These are phyloP conservation scores for Metschnikowia borealis DNA, from an alignment of 805 yeast species.

Conservation along the genomic window DNA sequence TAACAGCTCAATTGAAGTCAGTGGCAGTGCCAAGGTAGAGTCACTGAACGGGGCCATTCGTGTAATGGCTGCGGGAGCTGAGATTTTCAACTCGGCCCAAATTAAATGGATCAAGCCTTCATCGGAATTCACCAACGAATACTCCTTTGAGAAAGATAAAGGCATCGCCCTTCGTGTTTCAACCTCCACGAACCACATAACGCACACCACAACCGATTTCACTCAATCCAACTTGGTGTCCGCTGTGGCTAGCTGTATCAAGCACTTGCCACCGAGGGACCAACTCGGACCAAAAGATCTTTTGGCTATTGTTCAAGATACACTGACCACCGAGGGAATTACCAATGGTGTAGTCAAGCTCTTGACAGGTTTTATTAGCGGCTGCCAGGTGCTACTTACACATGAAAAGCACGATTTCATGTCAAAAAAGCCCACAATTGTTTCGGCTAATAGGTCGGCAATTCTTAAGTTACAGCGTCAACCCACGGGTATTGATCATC, in stretches of 20 bases:
- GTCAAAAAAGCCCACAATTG: slow-evolving; percentile 10
- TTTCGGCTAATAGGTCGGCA: slow-evolving; percentile 11
- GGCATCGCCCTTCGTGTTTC: slow-evolving; percentile 33
- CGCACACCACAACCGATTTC: slow-evolving; percentile 25
- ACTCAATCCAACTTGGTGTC: slow-evolving; percentile 53
- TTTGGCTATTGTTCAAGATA: slow-evolving; percentile 20
- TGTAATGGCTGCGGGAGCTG: background rate
- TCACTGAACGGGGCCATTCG: background rate
- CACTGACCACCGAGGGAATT: slow-evolving; percentile 20
- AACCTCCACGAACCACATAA: slow-evolving; percentile 14
- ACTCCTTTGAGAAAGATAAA: slow-evolving; percentile 30
- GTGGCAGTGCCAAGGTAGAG: background rate
- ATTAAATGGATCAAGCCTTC: background rate
- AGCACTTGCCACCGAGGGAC: slow-evolving; percentile 42
- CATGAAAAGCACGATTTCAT: slow-evolving; percentile 14
- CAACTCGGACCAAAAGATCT: slow-evolving; percentile 26
- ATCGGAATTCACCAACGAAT: slow-evolving; percentile 25
- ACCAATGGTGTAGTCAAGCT: slow-evolving; percentile 33
- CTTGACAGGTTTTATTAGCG: slow-evolving; percentile 36
- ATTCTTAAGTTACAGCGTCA: slow-evolving; percentile 16
- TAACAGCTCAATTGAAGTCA: slow-evolving; percentile 14
- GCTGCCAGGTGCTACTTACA: slow-evolving; percentile 23
- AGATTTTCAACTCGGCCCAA: background rate
- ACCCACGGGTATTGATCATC: slow-evolving; percentile 14
- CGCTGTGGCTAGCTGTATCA: slow-evolving; percentile 49